Evolutionary conservation across 352 stramenopile genomes (phyloP).

Genomic region (Thraustochytrium sp.): DNA sequence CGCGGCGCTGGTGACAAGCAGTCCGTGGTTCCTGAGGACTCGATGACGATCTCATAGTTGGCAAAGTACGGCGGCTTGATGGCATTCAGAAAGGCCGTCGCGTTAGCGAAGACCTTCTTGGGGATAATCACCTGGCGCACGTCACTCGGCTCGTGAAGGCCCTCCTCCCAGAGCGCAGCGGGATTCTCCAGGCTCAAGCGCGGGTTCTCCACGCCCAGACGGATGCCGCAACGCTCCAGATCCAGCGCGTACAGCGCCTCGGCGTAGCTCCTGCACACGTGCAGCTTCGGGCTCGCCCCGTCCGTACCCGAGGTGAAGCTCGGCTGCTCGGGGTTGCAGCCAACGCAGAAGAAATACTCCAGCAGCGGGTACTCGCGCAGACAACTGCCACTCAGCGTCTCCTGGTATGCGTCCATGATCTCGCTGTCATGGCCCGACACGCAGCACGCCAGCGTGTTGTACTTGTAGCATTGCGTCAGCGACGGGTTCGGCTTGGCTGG

Average conservation of each 20-base stretch:
- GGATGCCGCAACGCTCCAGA: constrained; percentile 1
- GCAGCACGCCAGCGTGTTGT: constrained; percentile 29
- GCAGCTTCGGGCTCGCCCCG: neutral
- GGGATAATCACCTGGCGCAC: neutral
- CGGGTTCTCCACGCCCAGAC: neutral
- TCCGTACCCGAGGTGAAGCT: neutral
- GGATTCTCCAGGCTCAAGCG: neutral
- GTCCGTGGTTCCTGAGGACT: neutral
- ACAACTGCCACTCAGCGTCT: neutral
- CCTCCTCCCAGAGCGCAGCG: neutral
- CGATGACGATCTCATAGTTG: constrained; percentile 11
- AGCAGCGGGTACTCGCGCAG: constrained; percentile 11
- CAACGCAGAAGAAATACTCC: constrained; percentile 30
- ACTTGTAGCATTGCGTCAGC: neutral
- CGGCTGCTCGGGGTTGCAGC: neutral
- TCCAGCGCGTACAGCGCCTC: neutral
- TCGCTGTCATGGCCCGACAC: constrained; percentile 28
- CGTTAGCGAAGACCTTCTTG: neutral
- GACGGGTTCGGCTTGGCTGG: constrained; percentile 22
- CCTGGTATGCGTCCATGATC: neutral
- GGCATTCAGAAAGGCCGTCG: neutral
- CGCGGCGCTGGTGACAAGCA: neutral
- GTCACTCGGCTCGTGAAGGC: neutral
- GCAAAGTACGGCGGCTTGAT: constrained; percentile 19
- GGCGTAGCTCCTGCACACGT: neutral